Evolutionary conservation across 768 basidiomycete genomes (phyloP).

Genomic region (Mycena vulgaris): DNA sequence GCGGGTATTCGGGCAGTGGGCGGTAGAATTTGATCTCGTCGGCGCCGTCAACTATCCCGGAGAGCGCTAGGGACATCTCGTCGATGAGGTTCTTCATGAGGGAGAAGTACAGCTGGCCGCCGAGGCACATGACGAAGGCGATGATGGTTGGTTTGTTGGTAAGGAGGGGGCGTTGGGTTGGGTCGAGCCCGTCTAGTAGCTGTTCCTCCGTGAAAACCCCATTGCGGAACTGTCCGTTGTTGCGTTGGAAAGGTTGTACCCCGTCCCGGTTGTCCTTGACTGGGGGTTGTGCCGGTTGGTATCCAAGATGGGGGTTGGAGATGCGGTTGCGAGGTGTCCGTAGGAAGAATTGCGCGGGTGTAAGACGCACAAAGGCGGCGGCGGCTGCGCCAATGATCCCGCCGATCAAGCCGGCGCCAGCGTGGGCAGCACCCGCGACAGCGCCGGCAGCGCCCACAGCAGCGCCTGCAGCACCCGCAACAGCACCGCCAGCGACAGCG

Average conservation of each 20-base stretch:
- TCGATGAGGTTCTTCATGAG: neutral
- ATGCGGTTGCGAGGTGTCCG: neutral
- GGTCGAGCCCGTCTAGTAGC: neutral
- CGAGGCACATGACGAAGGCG: neutral
- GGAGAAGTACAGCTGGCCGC: neutral
- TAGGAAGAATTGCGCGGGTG: too few species aligned
- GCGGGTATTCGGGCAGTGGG: neutral
- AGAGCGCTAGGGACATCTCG: neutral
- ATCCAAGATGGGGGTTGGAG: neutral
- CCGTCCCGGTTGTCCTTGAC: neutral
- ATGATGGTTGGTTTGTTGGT: neutral
- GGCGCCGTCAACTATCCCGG: neutral
- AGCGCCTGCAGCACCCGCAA: too few species aligned
- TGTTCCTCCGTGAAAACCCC: neutral
- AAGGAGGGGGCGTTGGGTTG: neutral
- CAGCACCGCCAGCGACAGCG: too few species aligned
- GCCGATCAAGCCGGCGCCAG: too few species aligned
- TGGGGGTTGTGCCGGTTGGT: neutral
- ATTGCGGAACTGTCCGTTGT: neutral
- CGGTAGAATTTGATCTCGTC: neutral
- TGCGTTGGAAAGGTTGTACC: neutral
- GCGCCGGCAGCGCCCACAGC: too few species aligned
- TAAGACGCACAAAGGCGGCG: too few species aligned
- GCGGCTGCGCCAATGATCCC: too few species aligned
- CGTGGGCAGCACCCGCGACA: too few species aligned